These are phyloP conservation scores for Pontederia paniculata DNA, from an alignment of 176 grass and related monocot species.

Conservation along the genomic window DNA sequence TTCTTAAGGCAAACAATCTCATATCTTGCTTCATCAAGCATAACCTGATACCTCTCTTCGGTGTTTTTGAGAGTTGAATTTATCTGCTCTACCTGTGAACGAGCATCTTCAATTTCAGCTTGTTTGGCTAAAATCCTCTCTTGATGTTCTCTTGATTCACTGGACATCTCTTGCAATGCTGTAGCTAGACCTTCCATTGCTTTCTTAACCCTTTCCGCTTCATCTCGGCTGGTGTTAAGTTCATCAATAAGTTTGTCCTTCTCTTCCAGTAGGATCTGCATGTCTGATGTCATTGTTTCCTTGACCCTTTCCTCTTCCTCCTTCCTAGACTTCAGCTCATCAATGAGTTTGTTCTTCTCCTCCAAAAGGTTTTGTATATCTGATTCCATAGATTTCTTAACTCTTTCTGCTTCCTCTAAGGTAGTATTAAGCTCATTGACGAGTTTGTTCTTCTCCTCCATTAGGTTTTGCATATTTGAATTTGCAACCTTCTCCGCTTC, in stretches of 20 bases:
- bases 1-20: conserved; percentile 52
- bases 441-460: conserved; percentile 48
- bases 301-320: conserved; percentile 51
- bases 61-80: conserved; percentile 63
- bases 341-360: conserved; percentile 46
- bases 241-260: conserved; percentile 4
- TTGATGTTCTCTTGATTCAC: conserved; percentile 42
- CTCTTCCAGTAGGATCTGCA: neutral
- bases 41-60: conserved; percentile 53
- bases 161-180: conserved; percentile 41
- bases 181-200: conserved; percentile 46
- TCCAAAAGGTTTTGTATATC: conserved; percentile 24
- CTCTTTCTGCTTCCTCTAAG: conserved; percentile 48
- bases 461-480: conserved; percentile 36
- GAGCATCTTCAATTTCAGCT: conserved; percentile 58
- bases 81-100: conserved; percentile 63
- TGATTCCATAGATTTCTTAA: conserved; percentile 31
- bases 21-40: conserved; percentile 66
- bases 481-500: conserved; percentile 48
- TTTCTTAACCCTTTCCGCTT: neutral
- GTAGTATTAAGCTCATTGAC: conserved; percentile 37
- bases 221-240: conserved; percentile 5
- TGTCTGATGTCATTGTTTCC: conserved; percentile 34
- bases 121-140: conserved; percentile 58
- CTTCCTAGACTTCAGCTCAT: conserved; percentile 42